Evolutionary conservation across 2,329 filamentous ascomycete species (phyloP).

Genomic region (Monosporascus sp.): DNA sequence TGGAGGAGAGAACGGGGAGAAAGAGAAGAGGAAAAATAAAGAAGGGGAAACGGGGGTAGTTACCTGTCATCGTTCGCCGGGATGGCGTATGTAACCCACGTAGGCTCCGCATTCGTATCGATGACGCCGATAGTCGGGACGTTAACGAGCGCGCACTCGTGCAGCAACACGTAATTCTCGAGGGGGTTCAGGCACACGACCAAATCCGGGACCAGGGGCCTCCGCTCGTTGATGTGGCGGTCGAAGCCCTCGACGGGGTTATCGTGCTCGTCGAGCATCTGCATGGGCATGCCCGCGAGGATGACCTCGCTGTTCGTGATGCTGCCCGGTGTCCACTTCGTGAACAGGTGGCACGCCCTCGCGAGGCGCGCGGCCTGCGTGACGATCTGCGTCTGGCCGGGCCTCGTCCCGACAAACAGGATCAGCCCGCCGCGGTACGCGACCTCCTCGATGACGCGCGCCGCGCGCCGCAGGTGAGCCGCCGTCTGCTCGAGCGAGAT

Average conservation of each 20-base stretch:
- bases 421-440: constrained; percentile 77
- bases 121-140: constrained; percentile 93
- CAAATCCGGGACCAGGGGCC: constrained; percentile 76
- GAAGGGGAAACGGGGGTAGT: no score
- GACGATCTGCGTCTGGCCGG: constrained; percentile 74
- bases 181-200: constrained; percentile 89
- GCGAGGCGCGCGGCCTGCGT: constrained; percentile 75
- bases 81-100: constrained; percentile 93
- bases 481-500: constrained; percentile 87
- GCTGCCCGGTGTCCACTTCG: constrained; percentile 84
- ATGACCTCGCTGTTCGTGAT: constrained; percentile 94
- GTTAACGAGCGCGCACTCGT: constrained; percentile 82
- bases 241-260: constrained; percentile 55
- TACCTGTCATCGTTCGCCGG: constrained; percentile 94
- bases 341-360: constrained; percentile 80
- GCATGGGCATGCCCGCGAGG: constrained; percentile 61
- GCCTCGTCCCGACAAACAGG: constrained; percentile 83
- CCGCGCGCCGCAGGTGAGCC: constrained; percentile 83
- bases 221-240: constrained; percentile 54
- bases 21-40: background rate
- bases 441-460: constrained; percentile 86
- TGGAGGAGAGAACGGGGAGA: background rate
- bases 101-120: constrained; percentile 88
- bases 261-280: constrained; percentile 75
- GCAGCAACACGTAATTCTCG: constrained; percentile 85